Conservation (phyloP, 1,284 basidiomycete genomes). For the Xanthoconium separans region DNA sequence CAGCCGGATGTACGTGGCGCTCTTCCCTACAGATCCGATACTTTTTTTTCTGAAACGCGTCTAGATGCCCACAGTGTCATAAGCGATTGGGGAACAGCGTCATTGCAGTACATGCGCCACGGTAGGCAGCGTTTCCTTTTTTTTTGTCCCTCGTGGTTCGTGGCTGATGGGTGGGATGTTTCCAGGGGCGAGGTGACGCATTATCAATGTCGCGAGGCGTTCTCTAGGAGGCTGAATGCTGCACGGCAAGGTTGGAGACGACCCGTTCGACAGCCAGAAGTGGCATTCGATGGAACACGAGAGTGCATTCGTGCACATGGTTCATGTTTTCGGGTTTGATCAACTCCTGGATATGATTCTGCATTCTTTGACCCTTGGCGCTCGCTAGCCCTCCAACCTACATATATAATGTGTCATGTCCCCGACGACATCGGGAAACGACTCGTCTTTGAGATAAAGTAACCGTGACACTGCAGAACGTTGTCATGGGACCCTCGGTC, state of each 20-base stretch:
- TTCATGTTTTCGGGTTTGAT: too few species aligned
- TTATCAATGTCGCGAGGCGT: constrained; percentile 88
- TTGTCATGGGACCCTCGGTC: too few species aligned
- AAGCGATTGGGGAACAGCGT: constrained; percentile 94
- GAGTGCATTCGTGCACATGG: too few species aligned
- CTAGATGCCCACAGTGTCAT: constrained; percentile 92
- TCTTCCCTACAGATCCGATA: neutral
- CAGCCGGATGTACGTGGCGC: constrained; percentile 72
- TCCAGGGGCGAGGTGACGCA: constrained; percentile 89
- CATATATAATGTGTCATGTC: too few species aligned
- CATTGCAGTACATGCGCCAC: constrained; percentile 89
- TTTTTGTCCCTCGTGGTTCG: neutral
- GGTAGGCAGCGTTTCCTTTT: constrained; percentile 41
- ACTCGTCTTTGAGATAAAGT: too few species aligned
- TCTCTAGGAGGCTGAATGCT: constrained; percentile 57
- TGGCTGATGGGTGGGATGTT: constrained; percentile 3
- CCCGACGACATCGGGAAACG: too few species aligned
- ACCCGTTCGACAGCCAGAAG: too few species aligned
- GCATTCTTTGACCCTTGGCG: too few species aligned
- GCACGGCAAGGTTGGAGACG: constrained; percentile 2
- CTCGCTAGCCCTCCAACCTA: too few species aligned
- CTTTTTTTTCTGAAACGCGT: neutral
- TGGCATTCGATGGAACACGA: too few species aligned
- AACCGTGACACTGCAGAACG: too few species aligned
- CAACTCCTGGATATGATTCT: too few species aligned